These are phyloP conservation scores for Sclerotiophoma versabilis DNA, from an alignment of 2,329 filamentous ascomycete species.

Conservation along the genomic window DNA sequence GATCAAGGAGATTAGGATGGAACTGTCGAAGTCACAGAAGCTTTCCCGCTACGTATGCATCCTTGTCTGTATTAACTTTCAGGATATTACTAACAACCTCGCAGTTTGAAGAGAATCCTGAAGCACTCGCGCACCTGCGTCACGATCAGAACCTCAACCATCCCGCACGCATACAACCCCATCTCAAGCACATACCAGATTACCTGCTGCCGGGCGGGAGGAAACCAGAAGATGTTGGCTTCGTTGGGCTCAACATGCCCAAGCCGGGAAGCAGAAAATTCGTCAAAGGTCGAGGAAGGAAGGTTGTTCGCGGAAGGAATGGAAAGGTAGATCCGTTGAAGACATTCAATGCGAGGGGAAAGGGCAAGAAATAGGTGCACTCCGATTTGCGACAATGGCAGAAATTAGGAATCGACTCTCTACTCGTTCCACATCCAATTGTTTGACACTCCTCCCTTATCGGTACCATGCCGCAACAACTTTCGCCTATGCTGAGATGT, in stretches of 20 bases:
- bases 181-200: slow-evolving; percentile 85
- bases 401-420: too few species aligned
- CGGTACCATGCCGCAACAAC: too few species aligned
- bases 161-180: slow-evolving; percentile 81
- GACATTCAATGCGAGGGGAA: slow-evolving; percentile 71
- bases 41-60: slow-evolving; percentile 54
- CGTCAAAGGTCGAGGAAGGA: slow-evolving; percentile 57
- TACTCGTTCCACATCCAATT: too few species aligned
- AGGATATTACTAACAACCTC: slow-evolving; percentile 16
- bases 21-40: slow-evolving; percentile 92
- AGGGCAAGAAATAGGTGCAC: slow-evolving; percentile 42
- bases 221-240: slow-evolving; percentile 74
- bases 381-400: too few species aligned
- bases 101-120: slow-evolving; percentile 96
- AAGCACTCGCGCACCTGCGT: slow-evolving; percentile 83
- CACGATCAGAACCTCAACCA: slow-evolving; percentile 85
- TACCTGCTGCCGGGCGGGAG: slow-evolving; percentile 84
- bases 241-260: slow-evolving; percentile 68
- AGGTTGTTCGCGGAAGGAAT: slow-evolving; percentile 59
- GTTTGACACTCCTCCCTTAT: too few species aligned
- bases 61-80: not conserved
- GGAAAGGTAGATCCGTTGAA: slow-evolving; percentile 84
- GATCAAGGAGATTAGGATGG: slow-evolving; percentile 84
- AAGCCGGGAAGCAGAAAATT: slow-evolving; percentile 54
- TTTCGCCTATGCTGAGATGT: too few species aligned